These are phyloP conservation scores for Intubia oerlemansii DNA, from an alignment of 2,329 filamentous ascomycete genomes.

Conservation along the genomic window DNA sequence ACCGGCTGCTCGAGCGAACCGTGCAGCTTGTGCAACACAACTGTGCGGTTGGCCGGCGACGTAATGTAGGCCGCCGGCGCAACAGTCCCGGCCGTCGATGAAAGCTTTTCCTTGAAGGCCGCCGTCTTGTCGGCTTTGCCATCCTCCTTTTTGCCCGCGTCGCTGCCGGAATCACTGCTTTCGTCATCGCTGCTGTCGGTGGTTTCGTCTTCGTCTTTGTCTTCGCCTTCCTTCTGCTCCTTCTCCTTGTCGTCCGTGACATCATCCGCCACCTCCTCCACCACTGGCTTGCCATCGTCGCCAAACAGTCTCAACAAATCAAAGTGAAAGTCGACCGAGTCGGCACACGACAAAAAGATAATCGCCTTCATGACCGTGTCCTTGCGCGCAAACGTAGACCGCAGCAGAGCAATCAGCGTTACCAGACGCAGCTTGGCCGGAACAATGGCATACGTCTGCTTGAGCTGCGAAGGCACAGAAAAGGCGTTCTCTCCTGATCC, in stretches of 20 bases:
- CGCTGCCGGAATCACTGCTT: neutral
- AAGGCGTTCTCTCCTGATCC: constrained; percentile 23
- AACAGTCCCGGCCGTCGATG: constrained; percentile 33
- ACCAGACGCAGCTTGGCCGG: constrained; percentile 83
- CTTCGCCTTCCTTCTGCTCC: no score
- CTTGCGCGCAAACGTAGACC: constrained; percentile 68
- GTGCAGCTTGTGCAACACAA: constrained; percentile 73
- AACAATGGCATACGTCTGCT: constrained; percentile 74
- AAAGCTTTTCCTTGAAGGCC: constrained; percentile 12
- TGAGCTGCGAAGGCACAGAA: constrained; percentile 75
- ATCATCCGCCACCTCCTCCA: neutral
- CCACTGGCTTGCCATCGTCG: constrained; percentile 2
- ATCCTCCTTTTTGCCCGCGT: constrained; percentile 4
- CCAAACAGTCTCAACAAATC: constrained; percentile 42
- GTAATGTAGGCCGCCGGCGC: constrained; percentile 51
- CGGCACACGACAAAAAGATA: constrained; percentile 88
- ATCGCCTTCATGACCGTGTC: constrained; percentile 94
- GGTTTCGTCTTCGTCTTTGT: no score
- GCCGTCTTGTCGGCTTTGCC: constrained; percentile 9
- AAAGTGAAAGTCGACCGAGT: constrained; percentile 93
- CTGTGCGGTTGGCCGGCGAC: constrained; percentile 45
- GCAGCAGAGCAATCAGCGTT: constrained; percentile 64
- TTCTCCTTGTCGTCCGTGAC: constrained; percentile 11
- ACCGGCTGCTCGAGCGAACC: constrained; percentile 77
- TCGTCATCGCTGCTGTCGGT: neutral